These are phyloP conservation scores for Rachicladosporium sp. DNA, from an alignment of 2,329 filamentous ascomycete genomes.

Conservation along the genomic window DNA sequence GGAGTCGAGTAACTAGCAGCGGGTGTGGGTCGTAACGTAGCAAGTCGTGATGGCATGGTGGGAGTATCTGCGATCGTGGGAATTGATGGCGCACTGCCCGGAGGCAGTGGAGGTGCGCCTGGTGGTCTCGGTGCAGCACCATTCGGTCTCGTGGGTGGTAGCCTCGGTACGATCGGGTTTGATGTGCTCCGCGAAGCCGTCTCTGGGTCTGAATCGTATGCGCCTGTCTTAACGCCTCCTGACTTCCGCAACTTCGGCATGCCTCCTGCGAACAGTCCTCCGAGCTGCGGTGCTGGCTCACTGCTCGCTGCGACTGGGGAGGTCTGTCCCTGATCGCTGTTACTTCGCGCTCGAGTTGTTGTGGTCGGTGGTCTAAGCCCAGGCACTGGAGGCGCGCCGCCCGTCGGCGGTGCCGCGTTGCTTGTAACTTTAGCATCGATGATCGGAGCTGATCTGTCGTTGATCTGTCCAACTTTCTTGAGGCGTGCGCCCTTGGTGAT, in stretches of 20 bases:
- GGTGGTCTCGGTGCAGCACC: slow-evolving; percentile 26
- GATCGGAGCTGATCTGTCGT: slow-evolving; percentile 77
- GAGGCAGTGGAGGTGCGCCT: slow-evolving; percentile 31
- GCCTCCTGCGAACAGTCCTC: slow-evolving; percentile 78
- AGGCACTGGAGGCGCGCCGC: slow-evolving; percentile 72
- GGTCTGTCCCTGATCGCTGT: slow-evolving; percentile 55
- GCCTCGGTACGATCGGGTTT: slow-evolving; percentile 36
- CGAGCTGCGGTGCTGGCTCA: slow-evolving; percentile 62
- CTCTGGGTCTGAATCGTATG: slow-evolving; percentile 66
- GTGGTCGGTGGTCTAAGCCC: slow-evolving; percentile 62
- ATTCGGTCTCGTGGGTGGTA: slow-evolving; percentile 37
- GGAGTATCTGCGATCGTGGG: slow-evolving; percentile 25
- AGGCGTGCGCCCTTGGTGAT: slow-evolving; percentile 70
- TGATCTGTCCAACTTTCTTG: slow-evolving; percentile 71
- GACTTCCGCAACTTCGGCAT: slow-evolving; percentile 92
- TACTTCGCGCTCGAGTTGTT: slow-evolving; percentile 61
- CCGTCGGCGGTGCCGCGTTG: slow-evolving; percentile 44
- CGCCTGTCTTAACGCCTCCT: slow-evolving; percentile 50
- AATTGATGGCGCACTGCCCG: slow-evolving; percentile 35
- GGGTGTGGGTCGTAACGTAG: slow-evolving; percentile 44
- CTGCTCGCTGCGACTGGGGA: slow-evolving; percentile 37
- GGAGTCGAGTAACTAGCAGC: slow-evolving; percentile 14
- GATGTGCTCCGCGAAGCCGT: slow-evolving; percentile 28
- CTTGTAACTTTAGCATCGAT: slow-evolving; percentile 48
- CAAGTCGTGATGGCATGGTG: slow-evolving; percentile 43